Percentiles rank a stretch among this genome's conserved stretches.
These are phyloP conservation scores for Rutstroemia sp. DNA, from an alignment of 2,329 filamentous ascomycete genomes.

Conservation along the genomic window DNA sequence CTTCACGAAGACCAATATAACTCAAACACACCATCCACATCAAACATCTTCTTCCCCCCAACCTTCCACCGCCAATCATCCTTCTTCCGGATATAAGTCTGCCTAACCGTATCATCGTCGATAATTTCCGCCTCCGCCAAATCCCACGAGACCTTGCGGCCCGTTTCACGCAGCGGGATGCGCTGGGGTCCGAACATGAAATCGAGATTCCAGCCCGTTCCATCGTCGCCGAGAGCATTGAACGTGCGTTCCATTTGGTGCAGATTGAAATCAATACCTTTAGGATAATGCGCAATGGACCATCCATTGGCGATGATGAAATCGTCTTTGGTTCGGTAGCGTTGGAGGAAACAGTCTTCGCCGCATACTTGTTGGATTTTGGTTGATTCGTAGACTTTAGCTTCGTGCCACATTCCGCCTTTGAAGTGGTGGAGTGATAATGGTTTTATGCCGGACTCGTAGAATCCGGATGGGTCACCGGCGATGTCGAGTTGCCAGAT, in stretches of 20 bases:
- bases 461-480: conserved; percentile 27
- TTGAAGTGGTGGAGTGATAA: conserved; percentile 28
- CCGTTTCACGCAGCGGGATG: conserved; percentile 39
- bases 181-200: conserved; percentile 44
- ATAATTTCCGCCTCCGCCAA: conserved; percentile 42
- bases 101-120: conserved; percentile 42
- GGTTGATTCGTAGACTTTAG: conserved; percentile 20
- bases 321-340: conserved; percentile 25
- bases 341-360: conserved; percentile 28
- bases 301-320: conserved; percentile 28
- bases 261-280: conserved; percentile 26
- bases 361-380: conserved; percentile 27
- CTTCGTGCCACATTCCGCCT: conserved; percentile 46
- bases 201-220: conserved; percentile 32
- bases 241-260: conserved; percentile 28
- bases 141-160: conserved; percentile 47
- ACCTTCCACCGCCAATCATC: conserved; percentile 46
- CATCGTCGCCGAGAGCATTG: conserved; percentile 21
- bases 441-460: conserved; percentile 25
- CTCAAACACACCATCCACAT: conserved; percentile 48
- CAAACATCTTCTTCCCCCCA: conserved; percentile 41
- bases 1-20: conserved; percentile 45
- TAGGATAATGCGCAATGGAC: conserved; percentile 25
- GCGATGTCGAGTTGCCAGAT: conserved; percentile 27
- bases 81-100: conserved; percentile 45